Evolutionary conservation across 1,284 basidiomycete genomes (phyloP).

Genomic region (Agaricales sp.): DNA sequence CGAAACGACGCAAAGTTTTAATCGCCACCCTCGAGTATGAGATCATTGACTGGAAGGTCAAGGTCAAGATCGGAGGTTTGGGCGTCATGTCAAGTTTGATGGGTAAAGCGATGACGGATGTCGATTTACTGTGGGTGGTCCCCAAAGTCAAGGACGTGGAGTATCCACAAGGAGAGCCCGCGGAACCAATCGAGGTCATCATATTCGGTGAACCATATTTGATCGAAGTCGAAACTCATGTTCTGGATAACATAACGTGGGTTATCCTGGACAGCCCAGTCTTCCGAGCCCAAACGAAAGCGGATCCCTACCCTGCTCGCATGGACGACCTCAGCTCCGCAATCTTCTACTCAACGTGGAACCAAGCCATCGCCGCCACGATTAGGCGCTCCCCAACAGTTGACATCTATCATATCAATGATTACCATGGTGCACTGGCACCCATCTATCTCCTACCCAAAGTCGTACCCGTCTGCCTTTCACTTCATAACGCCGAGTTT

Average conservation of each 20-base stretch:
- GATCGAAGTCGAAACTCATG: slow-evolving; percentile 88
- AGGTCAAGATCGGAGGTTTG: slow-evolving; percentile 93
- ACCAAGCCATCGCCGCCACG: slow-evolving; percentile 87
- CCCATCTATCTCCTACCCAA: slow-evolving; percentile 86
- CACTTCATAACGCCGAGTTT: slow-evolving; percentile 94
- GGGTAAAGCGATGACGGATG: slow-evolving; percentile 95
- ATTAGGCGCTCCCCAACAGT: slow-evolving; percentile 77
- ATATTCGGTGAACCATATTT: slow-evolving; percentile 93
- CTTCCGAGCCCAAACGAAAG: slow-evolving; percentile 89
- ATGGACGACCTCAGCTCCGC: slow-evolving; percentile 94
- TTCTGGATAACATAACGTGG: slow-evolving; percentile 88
- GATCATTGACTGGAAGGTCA: slow-evolving; percentile 92
- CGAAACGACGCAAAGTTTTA: slow-evolving; percentile 81
- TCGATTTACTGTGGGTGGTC: slow-evolving; percentile 86
- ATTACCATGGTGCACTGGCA: slow-evolving; percentile 87
- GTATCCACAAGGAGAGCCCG: slow-evolving; percentile 82
- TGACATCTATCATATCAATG: slow-evolving; percentile 85
- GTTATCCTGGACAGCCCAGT: slow-evolving; percentile 89
- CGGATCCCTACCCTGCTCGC: slow-evolving; percentile 88
- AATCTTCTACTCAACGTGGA: slow-evolving; percentile 96
- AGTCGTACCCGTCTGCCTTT: slow-evolving; percentile 80
- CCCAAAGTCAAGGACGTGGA: slow-evolving; percentile 91
- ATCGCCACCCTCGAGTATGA: slow-evolving; percentile 92
- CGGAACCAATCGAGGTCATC: slow-evolving; percentile 88
- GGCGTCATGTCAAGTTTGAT: slow-evolving; percentile 95